Percentiles rank a stretch among this genome's conserved stretches.
Evolutionary conservation across 2,329 filamentous ascomycete species (phyloP).

Genomic region (Phyllosticta citribraziliensis): DNA sequence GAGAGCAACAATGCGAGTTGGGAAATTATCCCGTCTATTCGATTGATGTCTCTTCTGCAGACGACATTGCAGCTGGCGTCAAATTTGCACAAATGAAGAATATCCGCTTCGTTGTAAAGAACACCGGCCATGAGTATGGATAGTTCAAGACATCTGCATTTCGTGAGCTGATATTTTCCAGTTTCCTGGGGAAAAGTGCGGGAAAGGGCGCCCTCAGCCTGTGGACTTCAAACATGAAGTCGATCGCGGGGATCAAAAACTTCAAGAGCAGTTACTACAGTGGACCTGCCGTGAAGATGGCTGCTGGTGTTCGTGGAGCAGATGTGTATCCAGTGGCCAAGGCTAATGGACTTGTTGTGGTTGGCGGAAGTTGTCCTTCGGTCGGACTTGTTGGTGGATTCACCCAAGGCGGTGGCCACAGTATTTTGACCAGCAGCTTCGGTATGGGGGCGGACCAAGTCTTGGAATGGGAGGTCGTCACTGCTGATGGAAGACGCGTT

Average conservation of each 20-base stretch:
- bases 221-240: constrained; percentile 28
- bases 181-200: constrained; percentile 23
- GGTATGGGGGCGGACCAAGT: constrained; percentile 24
- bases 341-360: constrained; percentile 14
- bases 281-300: constrained; percentile 20
- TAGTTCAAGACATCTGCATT: constrained; percentile 14
- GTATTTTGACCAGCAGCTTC: background rate
- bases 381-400: constrained; percentile 26
- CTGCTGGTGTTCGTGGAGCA: constrained; percentile 23
- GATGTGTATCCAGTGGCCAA: constrained; percentile 20
- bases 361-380: constrained; percentile 24
- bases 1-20: background rate
- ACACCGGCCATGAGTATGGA: constrained; percentile 28
- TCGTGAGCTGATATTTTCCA: constrained; percentile 15
- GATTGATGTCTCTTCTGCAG: background rate
- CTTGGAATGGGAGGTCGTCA: constrained; percentile 24
- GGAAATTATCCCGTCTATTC: background rate
- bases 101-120: constrained; percentile 27
- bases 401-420: constrained; percentile 23
- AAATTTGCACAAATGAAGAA: constrained; percentile 21
- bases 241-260: constrained; percentile 18
- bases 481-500: constrained; percentile 18
- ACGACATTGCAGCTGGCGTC: constrained; percentile 16
- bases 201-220: constrained; percentile 24
- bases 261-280: constrained; percentile 20